Base-by-base conservation (phyloP, 495 filamentous ascomycete species). In the Ramalina peruviana region DNA sequence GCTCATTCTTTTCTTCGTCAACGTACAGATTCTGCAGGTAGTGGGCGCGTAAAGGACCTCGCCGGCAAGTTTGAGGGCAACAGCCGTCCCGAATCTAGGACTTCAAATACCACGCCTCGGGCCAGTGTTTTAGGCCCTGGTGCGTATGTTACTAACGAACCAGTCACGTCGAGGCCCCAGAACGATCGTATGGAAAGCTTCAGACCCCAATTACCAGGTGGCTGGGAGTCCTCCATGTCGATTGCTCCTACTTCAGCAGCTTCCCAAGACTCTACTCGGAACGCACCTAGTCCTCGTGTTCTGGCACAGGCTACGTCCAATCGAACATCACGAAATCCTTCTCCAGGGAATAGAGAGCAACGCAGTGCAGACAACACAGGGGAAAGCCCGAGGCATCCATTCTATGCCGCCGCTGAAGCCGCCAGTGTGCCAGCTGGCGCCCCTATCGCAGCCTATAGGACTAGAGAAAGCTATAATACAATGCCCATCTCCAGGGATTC, bases 191-290 rank as follows among this genome's bases (percentile, higher is more conserved):
- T 61, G 54, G 60, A 66, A 50, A 75, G 65, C 41, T 71, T 75
- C 43, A 66, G 80, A 43, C 82, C 82, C 26, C 70, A 69, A 33
- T 60, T 85, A 30, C 81, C 82, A 16, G 81, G 81, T 10, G 73
- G 70, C 43, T 84, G 80, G 82, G 75, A 77, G 30, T 75, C 79
- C 15, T 81, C 73, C 58, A 72, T 72, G 25, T 67, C 69, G 6
- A 65, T 64, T 40, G 58, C 54, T 25, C 59, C 65, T 25, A 54
- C 61, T 21, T 56, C 57, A 4, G 62, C 27, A 27, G 20, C 48
- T 21, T 40, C 39, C 11, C 44, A 20, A 6, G n/a, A 26, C 7
- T 43, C 27, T 3, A 40, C 48, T 25, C n/a, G 25, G 36, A 46
- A 19, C 40, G 36, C 17, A 49, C 20, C 12, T 19, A 44, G 19